A percentile compares a stretch with the other conserved stretches of the same genome.
phyloP scores from a whole-genome alignment of 1,284 basidiomycete species.

The Wolfiporia cocos region DNA sequence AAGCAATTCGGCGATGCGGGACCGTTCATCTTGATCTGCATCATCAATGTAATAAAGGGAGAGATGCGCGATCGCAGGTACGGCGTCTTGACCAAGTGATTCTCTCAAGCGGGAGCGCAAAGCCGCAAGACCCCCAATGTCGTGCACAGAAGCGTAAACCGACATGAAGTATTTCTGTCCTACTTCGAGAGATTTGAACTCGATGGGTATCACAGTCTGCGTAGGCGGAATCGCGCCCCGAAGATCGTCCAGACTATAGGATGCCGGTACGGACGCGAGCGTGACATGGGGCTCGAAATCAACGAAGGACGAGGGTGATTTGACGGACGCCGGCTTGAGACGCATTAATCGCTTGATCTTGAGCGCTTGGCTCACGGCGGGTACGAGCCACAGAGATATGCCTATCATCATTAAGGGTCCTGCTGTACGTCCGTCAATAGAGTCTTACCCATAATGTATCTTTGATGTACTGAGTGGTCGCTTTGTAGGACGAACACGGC shows the following conservation, averaged over 20 bases:
- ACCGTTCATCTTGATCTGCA: slow-evolving; percentile 39
- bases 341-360: slow-evolving; percentile 41
- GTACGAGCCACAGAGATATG: slow-evolving; percentile 60
- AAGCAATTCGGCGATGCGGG: slow-evolving; percentile 29
- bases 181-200: slow-evolving; percentile 49
- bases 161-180: slow-evolving; percentile 65
- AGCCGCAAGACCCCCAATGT: slow-evolving; percentile 36
- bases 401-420: too few relatives aligned
- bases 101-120: slow-evolving; percentile 44
- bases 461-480: too few relatives aligned
- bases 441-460: too few relatives aligned
- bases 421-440: too few relatives aligned
- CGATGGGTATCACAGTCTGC: slow-evolving; percentile 29
- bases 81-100: slow-evolving; percentile 34
- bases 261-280: slow-evolving; percentile 43
- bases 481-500: too few relatives aligned
- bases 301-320: slow-evolving; percentile 43
- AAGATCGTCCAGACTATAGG: slow-evolving; percentile 19
- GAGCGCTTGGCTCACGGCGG: slow-evolving; percentile 31
- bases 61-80: slow-evolving; percentile 57
- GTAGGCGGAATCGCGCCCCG: slow-evolving; percentile 33
- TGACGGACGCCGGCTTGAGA: slow-evolving; percentile 22
- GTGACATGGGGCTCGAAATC: slow-evolving; percentile 65
- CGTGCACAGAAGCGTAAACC: slow-evolving; percentile 49
- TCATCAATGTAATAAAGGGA: slow-evolving; percentile 68